Percentiles rank a stretch among this genome's conserved stretches.
phyloP scores from a whole-genome alignment of 2,329 filamentous ascomycete genomes.

The Capronia coronata region DNA sequence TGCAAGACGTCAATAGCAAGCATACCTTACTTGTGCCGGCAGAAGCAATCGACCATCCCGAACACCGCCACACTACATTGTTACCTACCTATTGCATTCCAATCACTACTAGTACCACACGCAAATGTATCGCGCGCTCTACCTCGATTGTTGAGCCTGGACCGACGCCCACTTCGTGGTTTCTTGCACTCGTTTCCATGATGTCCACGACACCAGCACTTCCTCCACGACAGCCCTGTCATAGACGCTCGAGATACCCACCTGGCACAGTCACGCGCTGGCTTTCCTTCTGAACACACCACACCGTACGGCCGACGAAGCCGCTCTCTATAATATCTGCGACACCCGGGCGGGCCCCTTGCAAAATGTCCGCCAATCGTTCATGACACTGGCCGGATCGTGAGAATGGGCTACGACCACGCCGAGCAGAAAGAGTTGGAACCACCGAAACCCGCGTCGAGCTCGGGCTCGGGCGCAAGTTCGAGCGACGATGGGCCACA shows the following conservation, averaged over 20 bases:
- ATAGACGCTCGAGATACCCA: background rate
- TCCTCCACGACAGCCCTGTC: background rate
- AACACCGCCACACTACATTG: too few relatives aligned
- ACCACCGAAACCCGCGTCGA: conserved; percentile 7
- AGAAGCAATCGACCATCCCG: conserved; percentile 1
- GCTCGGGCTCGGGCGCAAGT: conserved; percentile 13
- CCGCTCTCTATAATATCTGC: too few relatives aligned
- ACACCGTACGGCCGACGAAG: background rate
- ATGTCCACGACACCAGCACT: background rate
- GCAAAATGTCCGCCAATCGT: conserved; percentile 7
- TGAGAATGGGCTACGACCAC: conserved; percentile 21
- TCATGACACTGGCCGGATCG: conserved; percentile 3
- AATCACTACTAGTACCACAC: background rate
- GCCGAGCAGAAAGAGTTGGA: conserved; percentile 20
- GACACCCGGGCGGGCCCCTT: background rate
- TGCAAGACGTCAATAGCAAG: too few relatives aligned
- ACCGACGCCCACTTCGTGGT: background rate
- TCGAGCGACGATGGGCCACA: conserved; percentile 7
- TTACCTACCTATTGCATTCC: conserved; percentile 1
- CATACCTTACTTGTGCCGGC: too few relatives aligned
- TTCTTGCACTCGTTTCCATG: background rate
- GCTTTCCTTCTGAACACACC: background rate
- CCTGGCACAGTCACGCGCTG: background rate
- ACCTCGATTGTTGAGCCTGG: background rate
- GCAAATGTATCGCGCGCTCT: too few relatives aligned